A percentile compares a stretch with the other conserved stretches of the same genome.
phyloP scores from a whole-genome alignment of 208 protist genomes.

The Leishmania gerbilli region DNA sequence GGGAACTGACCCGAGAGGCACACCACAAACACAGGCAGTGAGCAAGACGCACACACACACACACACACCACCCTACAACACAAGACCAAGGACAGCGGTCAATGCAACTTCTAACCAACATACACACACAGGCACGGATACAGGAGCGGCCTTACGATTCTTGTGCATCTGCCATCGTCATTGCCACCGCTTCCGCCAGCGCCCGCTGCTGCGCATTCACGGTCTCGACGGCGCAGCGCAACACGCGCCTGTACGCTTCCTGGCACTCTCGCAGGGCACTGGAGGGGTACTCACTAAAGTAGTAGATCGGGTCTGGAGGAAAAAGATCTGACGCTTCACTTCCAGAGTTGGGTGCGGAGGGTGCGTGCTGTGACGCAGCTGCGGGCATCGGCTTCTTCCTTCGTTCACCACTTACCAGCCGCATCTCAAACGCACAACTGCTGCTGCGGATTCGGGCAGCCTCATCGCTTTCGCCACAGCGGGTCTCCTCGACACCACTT shows the following conservation, averaged over 20 bases:
- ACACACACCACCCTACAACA: not conserved
- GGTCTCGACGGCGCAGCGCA: constrained; percentile 40
- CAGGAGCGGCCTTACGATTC: not conserved
- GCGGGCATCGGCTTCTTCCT: not conserved
- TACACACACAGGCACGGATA: not conserved
- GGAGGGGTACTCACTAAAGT: constrained; percentile 45
- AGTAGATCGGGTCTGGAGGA: constrained; percentile 40
- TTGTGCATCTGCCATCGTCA: not conserved
- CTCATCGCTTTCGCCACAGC: not conserved
- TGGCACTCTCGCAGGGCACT: constrained; percentile 49
- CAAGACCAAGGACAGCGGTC: not conserved
- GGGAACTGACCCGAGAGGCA: not conserved
- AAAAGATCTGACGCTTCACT: not conserved
- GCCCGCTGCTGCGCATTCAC: constrained; percentile 51
- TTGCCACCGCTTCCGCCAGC: constrained; percentile 22
- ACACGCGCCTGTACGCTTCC: constrained; percentile 38
- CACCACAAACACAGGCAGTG: not conserved
- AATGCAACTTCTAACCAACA: not conserved
- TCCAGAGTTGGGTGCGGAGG: not conserved
- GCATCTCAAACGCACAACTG: not conserved
- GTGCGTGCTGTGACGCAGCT: not conserved
- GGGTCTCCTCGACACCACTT: not conserved
- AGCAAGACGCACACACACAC: not conserved
- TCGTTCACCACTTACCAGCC: not conserved
- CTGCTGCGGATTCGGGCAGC: no score